These are phyloP conservation scores for Suillus spraguei DNA, from an alignment of 768 basidiomycete genomes.

Conservation along the genomic window DNA sequence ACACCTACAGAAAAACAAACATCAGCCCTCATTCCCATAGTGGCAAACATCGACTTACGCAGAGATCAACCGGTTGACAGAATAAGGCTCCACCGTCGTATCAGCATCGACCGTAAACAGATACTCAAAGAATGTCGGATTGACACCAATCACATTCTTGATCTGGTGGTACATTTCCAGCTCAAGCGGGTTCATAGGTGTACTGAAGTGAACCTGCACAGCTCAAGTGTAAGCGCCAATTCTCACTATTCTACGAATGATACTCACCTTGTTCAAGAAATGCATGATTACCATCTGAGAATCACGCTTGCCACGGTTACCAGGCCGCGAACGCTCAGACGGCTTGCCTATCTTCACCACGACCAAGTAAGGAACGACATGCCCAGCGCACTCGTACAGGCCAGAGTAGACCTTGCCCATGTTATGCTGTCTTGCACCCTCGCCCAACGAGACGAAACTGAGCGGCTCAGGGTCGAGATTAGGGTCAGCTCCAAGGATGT, in stretches of 20 bases:
- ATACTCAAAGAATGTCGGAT: slow-evolving; percentile 98
- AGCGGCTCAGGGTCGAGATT: slow-evolving; percentile 94
- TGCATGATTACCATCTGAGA: slow-evolving; percentile 96
- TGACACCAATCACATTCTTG: slow-evolving; percentile 99
- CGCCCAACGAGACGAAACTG: slow-evolving; percentile 91
- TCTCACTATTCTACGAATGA: background rate
- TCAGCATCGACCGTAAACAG: slow-evolving; percentile 93
- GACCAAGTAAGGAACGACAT: slow-evolving; percentile 94
- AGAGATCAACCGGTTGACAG: slow-evolving; percentile 89
- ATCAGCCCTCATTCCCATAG: background rate
- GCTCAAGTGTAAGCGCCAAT: slow-evolving; percentile 1
- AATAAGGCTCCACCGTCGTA: slow-evolving; percentile 88
- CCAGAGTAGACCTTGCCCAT: slow-evolving; percentile 99
- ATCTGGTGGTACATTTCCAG: slow-evolving; percentile 99
- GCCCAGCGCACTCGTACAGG: slow-evolving; percentile 89
- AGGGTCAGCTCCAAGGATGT: slow-evolving; percentile 93
- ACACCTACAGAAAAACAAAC: slow-evolving; percentile 60
- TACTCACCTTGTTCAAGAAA: slow-evolving; percentile 89
- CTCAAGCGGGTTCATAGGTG: slow-evolving; percentile 96
- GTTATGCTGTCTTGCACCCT: slow-evolving; percentile 95
- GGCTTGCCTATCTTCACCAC: slow-evolving; percentile 95
- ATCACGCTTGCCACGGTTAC: slow-evolving; percentile 98
- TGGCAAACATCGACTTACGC: slow-evolving; percentile 59
- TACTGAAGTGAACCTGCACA: slow-evolving; percentile 88
- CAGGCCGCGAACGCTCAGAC: slow-evolving; percentile 88